Evolutionary conservation across 192 early-diverging fungal genomes (phyloP), one percentile per base, ranked within the genome.

Genomic region (Umbelopsis ramanniana): DNA sequence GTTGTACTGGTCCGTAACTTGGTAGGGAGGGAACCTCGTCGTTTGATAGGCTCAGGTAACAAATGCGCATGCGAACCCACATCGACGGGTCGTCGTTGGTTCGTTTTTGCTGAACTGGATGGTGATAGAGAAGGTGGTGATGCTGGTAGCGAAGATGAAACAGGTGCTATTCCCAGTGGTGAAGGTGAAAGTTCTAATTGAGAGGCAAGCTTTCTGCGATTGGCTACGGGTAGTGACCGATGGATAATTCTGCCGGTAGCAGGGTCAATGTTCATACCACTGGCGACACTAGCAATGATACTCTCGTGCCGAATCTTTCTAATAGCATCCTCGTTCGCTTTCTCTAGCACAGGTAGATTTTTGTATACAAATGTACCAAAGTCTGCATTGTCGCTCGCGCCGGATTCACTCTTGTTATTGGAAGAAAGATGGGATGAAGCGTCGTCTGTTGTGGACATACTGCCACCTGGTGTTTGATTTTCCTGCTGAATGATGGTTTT

Each of bases 331-430:
- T 92, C 89, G 75, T 98, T 98, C 15, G 94, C 96, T 66, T 95
- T 93, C 69, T 95, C 97, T 1, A 98, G 84, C 21, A 89, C 82
- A 2, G 90, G 91, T 48, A 98, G 70, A 76, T 98, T 98, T 67
- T 96, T 97, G 84, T 92, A 97, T 8, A 89, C 90, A 79, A 96
- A 95, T 12, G 94, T 89, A 26, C 97, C 97, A 85, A 98, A 98
- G 72, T 95, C 89, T 12, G 82, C 81, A n/a, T 63, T 66, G 29
- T 73, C 72, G 24, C 33, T 52, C 5, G 50, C 29, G 0, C 70
- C 72, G 35, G 37, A 37, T 8, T 71, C 52, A 10, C 52, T 52
- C 21, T 66, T 63, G 57, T 17, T 63, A 4, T 19, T 63, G 2
- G 57, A 37, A 9, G 57, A 63, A 37, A 12, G 66, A 6, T 81